Base-by-base conservation (phyloP, 768 basidiomycete genomes). In the Bullera alba region DNA sequence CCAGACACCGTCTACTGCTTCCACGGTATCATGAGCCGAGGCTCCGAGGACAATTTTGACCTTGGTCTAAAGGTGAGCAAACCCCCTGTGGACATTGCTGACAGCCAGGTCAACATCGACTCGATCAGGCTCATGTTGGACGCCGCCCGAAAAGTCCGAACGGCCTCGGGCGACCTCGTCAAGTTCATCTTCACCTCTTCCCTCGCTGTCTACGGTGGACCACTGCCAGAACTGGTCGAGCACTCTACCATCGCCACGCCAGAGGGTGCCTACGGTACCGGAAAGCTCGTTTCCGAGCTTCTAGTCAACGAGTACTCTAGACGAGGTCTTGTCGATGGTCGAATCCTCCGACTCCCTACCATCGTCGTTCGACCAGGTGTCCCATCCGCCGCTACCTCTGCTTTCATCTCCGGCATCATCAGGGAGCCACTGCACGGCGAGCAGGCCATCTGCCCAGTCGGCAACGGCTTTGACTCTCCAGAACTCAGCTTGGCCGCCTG, bases 101-200 rank as follows among this genome's bases (percentile, higher is more conserved):
- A 78, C 75, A 23, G 14, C 4, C 34, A 63, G 60, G 78, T 82
- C 52, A 82, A 82, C 65, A 59, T 81, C 46, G 80, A 81, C 61
- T 81, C 81, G 19, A 77, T 80, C 28, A 77, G 80, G 29, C 57
- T 67, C 4, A 67, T 74, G 61, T 63, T 73, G 4, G 67, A 74
- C 21, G 65, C 61, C 12, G 55, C 67, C 17, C 61, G 73, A 41
- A 36, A 57, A 5, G 17, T 41, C 42, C 53, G 56, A 6, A 52
- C 57, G 1, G 45, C 56, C 16, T 59, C 59, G 23, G 53, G 56
- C 44, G 57, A 67, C 29, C 65, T 60, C 25, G 63, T 79, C 58
- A 79, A 78, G 55, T 80, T 81, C 72, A 76, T 82, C 56, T 80
- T 80, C 65, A 76, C 80, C 0, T 81, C 80, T 1, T 79, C 79